Evolutionary conservation across 2,329 filamentous ascomycete genomes (phyloP).

Genomic region (Diaporthe sp.): DNA sequence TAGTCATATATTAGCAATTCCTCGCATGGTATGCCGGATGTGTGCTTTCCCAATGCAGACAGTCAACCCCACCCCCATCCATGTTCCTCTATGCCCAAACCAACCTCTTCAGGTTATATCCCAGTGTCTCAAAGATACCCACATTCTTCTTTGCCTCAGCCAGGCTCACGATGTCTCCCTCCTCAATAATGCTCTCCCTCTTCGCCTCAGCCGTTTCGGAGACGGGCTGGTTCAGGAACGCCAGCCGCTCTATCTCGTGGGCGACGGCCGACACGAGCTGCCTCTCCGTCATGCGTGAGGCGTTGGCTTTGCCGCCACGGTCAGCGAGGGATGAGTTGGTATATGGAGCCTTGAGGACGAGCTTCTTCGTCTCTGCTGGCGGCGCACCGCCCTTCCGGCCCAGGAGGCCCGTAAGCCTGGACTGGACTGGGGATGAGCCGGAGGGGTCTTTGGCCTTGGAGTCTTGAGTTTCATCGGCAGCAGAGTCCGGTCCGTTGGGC

Average conservation of each 20-base stretch:
- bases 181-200: constrained; percentile 61
- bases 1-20: neutral
- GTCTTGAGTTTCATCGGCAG: constrained; percentile 25
- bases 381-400: constrained; percentile 46
- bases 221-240: constrained; percentile 58
- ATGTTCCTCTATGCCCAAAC: constrained; percentile 73
- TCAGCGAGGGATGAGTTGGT: constrained; percentile 65
- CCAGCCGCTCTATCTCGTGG: constrained; percentile 79
- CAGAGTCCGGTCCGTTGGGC: constrained; percentile 38
- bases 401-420: constrained; percentile 55
- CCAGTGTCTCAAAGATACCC: constrained; percentile 85
- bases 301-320: constrained; percentile 50
- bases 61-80: neutral
- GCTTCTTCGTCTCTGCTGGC: constrained; percentile 48
- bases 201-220: constrained; percentile 51
- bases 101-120: constrained; percentile 91
- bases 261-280: constrained; percentile 74
- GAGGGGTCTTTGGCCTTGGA: neutral
- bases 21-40: neutral
- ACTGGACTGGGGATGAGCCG: constrained; percentile 35
- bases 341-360: constrained; percentile 68
- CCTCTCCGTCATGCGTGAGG: constrained; percentile 60
- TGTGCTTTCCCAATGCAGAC: neutral
- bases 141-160: constrained; percentile 89
- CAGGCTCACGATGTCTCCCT: constrained; percentile 81